Conservation (phyloP, 192 early-diverging fungal genomes). For the Backusella westeae region DNA sequence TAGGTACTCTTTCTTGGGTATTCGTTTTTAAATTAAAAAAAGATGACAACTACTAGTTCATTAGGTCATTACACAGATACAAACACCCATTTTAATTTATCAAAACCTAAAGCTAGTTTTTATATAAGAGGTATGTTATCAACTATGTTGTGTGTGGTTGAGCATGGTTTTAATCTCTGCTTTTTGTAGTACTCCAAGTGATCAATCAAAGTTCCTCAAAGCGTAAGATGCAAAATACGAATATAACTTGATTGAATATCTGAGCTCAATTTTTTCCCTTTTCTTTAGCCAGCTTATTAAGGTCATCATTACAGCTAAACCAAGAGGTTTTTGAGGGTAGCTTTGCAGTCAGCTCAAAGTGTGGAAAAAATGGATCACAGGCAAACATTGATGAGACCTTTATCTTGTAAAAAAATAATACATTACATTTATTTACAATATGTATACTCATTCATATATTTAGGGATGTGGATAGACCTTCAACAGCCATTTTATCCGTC, state of each 20-base stretch:
- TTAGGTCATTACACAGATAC: neutral
- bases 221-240: slow-evolving; percentile 5
- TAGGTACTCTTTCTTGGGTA: neutral
- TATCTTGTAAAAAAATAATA: slow-evolving; percentile 6
- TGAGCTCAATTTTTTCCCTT: neutral
- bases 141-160: too few species aligned
- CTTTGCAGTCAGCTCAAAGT: slow-evolving; percentile 13
- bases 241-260: neutral
- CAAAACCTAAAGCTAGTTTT: slow-evolving; percentile 19
- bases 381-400: slow-evolving; percentile 29
- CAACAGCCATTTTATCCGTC: slow-evolving; percentile 7
- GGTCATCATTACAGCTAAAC: slow-evolving; percentile 3
- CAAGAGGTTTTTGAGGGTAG: slow-evolving; percentile 6
- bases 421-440: too few species aligned
- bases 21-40: neutral
- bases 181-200: slow-evolving; percentile 10
- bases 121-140: slow-evolving; percentile 24
- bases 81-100: neutral
- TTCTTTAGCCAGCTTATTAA: neutral
- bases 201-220: slow-evolving; percentile 10
- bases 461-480: slow-evolving; percentile 24
- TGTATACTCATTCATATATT: neutral
- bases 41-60: neutral
- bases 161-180: too few species aligned
- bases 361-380: slow-evolving; percentile 23